Evolutionary conservation across 2,329 filamentous ascomycete genomes (phyloP).

Genomic region (Dactylellina cionopaga): DNA sequence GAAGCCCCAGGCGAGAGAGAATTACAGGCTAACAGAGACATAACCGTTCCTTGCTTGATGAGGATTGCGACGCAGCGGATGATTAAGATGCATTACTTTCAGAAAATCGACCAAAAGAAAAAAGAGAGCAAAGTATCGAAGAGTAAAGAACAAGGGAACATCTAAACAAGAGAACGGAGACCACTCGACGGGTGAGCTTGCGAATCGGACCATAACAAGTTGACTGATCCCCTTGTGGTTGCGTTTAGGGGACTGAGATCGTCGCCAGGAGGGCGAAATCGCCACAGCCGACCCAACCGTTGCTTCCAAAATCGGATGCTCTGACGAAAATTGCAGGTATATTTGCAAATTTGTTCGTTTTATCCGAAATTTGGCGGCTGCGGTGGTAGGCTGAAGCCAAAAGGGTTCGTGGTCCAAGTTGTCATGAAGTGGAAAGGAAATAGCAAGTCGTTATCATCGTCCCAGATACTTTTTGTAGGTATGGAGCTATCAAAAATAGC

Average conservation of each 20-base stretch:
- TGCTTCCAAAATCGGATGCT: too few relatives aligned
- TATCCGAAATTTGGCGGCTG: not conserved
- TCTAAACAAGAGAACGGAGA: constrained; percentile 32
- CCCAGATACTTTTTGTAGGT: constrained; percentile 53
- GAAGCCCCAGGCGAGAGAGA: constrained; percentile 44
- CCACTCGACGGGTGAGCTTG: constrained; percentile 15
- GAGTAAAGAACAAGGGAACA: constrained; percentile 22
- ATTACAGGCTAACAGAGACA: constrained; percentile 52
- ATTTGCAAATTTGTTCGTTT: too few relatives aligned
- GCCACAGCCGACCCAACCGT: not conserved
- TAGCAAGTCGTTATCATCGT: constrained; percentile 50
- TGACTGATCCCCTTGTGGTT: constrained; percentile 1
- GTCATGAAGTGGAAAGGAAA: constrained; percentile 21
- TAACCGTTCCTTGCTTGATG: constrained; percentile 47
- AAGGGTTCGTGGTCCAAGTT: constrained; percentile 21
- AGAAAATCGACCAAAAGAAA: too few relatives aligned
- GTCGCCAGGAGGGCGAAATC: not conserved
- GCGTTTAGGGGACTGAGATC: not conserved
- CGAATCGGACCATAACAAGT: constrained; percentile 6
- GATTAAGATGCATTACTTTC: constrained; percentile 53
- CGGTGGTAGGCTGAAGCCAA: not conserved
- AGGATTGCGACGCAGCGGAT: constrained; percentile 31
- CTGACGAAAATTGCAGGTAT: too few relatives aligned
- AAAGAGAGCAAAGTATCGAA: constrained; percentile 9
- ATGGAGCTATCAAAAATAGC: constrained; percentile 9